These are phyloP conservation scores for Claviceps pazoutovae DNA, from an alignment of 2,329 filamentous ascomycete species.

Conservation along the genomic window DNA sequence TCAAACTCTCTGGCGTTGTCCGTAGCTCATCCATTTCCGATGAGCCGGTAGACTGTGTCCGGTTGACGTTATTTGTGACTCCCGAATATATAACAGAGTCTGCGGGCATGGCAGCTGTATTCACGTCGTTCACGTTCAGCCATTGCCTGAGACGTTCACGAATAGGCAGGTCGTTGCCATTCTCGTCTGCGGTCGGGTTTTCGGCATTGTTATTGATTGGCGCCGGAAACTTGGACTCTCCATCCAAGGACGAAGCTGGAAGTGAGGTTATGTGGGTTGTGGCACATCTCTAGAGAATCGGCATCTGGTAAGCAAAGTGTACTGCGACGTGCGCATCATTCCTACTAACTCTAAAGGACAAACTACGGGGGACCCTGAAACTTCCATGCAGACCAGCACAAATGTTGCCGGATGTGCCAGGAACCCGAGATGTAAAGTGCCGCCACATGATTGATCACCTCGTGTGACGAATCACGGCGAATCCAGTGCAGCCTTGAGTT, in stretches of 20 bases:
- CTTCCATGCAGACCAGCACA: background rate
- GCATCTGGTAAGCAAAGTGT: constrained; percentile 1
- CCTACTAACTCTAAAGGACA: background rate
- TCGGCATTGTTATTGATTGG: background rate
- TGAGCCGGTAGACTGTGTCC: constrained; percentile 20
- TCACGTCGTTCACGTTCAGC: constrained; percentile 23
- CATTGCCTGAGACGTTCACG: constrained; percentile 28
- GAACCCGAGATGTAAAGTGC: constrained; percentile 15
- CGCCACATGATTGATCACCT: constrained; percentile 19
- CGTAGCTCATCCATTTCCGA: constrained; percentile 18
- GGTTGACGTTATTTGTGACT: constrained; percentile 18
- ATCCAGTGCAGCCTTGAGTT: background rate
- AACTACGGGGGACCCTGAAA: background rate
- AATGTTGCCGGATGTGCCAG: background rate
- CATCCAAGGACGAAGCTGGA: background rate
- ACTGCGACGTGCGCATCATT: constrained; percentile 1
- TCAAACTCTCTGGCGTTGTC: constrained; percentile 11
- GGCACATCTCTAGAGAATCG: constrained; percentile 7
- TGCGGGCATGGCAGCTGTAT: constrained; percentile 10
- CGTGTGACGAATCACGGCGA: constrained; percentile 18
- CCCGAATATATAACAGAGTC: constrained; percentile 14
- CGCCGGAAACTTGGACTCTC: background rate
- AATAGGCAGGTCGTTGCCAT: constrained; percentile 15
- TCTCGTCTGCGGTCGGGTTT: background rate
- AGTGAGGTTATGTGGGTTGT: constrained; percentile 3